A percentile compares a stretch with the other conserved stretches of the same genome.
phyloP scores from a whole-genome alignment of 2,329 filamentous ascomycete genomes.

The Trichothecium sympodiale region DNA sequence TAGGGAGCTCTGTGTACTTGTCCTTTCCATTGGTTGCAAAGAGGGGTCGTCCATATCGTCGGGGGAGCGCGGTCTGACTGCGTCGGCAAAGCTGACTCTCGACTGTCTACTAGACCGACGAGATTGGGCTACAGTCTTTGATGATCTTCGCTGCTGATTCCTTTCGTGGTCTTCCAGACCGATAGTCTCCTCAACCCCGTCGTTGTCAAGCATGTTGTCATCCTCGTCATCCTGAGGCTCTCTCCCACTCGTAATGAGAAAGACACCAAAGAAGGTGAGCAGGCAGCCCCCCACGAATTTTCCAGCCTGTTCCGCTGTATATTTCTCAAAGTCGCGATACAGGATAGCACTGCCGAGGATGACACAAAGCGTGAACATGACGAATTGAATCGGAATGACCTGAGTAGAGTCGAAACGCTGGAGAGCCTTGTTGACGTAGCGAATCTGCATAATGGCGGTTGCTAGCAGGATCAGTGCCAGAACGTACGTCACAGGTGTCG shows the following conservation, averaged over 20 bases:
- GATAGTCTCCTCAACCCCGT: constrained; percentile 54
- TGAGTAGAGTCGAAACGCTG: constrained; percentile 95
- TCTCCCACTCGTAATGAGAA: constrained; percentile 84
- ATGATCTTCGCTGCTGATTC: constrained; percentile 16
- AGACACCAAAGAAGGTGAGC: constrained; percentile 93
- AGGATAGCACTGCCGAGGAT: constrained; percentile 88
- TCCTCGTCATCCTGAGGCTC: constrained; percentile 46
- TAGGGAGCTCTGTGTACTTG: constrained; percentile 19
- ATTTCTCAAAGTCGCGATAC: constrained; percentile 89
- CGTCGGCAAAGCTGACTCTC: constrained; percentile 30
- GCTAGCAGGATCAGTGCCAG: constrained; percentile 68
- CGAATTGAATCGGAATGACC: constrained; percentile 96
- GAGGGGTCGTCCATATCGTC: constrained; percentile 24
- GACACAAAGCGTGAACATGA: constrained; percentile 89
- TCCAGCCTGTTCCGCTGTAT: constrained; percentile 57
- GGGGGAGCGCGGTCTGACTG: constrained; percentile 23
- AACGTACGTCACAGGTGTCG: constrained; percentile 83
- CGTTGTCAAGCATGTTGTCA: constrained; percentile 38
- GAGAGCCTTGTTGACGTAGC: constrained; percentile 79
- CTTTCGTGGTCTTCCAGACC: constrained; percentile 41
- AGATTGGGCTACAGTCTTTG: constrained; percentile 17
- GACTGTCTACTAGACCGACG: constrained; percentile 38
- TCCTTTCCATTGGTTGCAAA: constrained; percentile 20
- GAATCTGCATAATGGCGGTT: constrained; percentile 93
- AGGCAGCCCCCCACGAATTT: constrained; percentile 89